phyloP scores from a whole-genome alignment of 2,329 filamentous ascomycete genomes.

The Periconia macrospinosa region DNA sequence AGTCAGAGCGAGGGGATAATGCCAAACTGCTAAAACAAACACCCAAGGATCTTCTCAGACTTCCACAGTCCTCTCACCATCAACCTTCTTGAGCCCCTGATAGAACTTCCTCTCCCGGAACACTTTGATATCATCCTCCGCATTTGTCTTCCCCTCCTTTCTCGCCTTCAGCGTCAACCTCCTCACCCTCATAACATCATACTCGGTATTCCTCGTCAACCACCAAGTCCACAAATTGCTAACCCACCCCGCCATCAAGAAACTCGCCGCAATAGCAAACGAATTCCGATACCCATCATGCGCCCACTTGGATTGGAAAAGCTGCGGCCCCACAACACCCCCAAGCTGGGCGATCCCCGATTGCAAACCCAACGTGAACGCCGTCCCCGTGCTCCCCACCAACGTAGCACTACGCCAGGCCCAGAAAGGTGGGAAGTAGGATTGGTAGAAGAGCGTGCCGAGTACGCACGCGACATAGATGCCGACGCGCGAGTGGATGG shows the following conservation, averaged over 20 bases:
- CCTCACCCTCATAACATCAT: conserved; percentile 36
- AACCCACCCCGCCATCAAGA: conserved; percentile 40
- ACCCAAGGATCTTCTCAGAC: background rate
- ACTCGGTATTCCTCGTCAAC: conserved; percentile 46
- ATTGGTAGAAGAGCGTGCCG: conserved; percentile 48
- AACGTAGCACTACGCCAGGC: conserved; percentile 16
- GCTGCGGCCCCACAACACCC: conserved; percentile 50
- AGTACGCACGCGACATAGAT: conserved; percentile 51
- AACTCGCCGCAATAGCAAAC: conserved; percentile 43
- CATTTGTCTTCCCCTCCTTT: conserved; percentile 15
- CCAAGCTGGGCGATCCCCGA: conserved; percentile 50
- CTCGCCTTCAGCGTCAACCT: conserved; percentile 19
- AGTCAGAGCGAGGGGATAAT: too few relatives aligned
- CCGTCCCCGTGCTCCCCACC: conserved; percentile 48
- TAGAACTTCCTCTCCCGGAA: conserved; percentile 21
- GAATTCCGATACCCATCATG: conserved; percentile 44
- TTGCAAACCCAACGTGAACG: conserved; percentile 50
- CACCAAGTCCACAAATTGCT: conserved; percentile 48
- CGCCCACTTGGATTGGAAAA: conserved; percentile 48
- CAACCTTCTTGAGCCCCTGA: conserved; percentile 5
- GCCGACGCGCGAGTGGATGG: conserved; percentile 35
- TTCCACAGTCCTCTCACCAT: background rate
- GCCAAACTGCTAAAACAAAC: too few relatives aligned
- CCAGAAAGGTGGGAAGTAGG: conserved; percentile 36
- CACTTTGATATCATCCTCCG: conserved; percentile 19